A percentile compares a stretch with the other conserved stretches of the same genome.
phyloP scores from a whole-genome alignment of 2,329 filamentous ascomycete species.

The Cytospora paraplurivora region DNA sequence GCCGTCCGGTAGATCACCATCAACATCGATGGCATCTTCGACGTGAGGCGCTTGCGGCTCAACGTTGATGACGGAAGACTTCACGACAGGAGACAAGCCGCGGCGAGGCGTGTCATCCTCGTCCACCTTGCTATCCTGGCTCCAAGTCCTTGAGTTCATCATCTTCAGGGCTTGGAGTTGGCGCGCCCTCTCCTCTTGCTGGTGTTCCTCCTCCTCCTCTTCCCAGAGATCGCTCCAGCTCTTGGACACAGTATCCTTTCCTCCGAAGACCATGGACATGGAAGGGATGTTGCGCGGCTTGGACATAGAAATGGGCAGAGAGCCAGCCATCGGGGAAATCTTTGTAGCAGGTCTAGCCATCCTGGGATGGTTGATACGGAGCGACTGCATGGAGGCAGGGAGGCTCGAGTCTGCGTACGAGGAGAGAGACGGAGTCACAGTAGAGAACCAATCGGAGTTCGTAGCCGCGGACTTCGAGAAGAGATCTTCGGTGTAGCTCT shows the following conservation, averaged over 20 bases:
- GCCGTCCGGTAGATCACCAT: conserved; percentile 67
- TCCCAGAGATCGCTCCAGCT: conserved; percentile 99
- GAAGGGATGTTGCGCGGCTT: conserved; percentile 70
- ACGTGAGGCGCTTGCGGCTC: conserved; percentile 43
- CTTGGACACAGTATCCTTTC: conserved; percentile 83
- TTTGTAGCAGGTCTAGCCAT: conserved; percentile 52
- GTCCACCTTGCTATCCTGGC: conserved; percentile 67
- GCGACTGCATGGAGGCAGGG: conserved; percentile 77
- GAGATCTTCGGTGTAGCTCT: conserved; percentile 80
- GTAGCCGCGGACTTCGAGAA: conserved; percentile 74
- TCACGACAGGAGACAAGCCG: conserved; percentile 46
- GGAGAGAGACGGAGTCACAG: conserved; percentile 77
- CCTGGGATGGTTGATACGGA: conserved; percentile 55
- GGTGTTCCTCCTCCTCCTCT: conserved; percentile 79
- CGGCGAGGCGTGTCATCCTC: conserved; percentile 49
- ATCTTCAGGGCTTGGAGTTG: conserved; percentile 63
- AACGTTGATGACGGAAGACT: conserved; percentile 42
- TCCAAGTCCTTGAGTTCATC: conserved; percentile 77
- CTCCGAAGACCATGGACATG: conserved; percentile 79
- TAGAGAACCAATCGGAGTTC: conserved; percentile 73
- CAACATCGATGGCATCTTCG: conserved; percentile 52
- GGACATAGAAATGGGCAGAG: conserved; percentile 78
- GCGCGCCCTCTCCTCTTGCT: conserved; percentile 63
- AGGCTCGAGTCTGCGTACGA: conserved; percentile 84
- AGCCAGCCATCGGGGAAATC: conserved; percentile 63